Evolutionary conservation across 2,329 filamentous ascomycete genomes (phyloP).

Genomic region (Aspergillus uvarum): DNA sequence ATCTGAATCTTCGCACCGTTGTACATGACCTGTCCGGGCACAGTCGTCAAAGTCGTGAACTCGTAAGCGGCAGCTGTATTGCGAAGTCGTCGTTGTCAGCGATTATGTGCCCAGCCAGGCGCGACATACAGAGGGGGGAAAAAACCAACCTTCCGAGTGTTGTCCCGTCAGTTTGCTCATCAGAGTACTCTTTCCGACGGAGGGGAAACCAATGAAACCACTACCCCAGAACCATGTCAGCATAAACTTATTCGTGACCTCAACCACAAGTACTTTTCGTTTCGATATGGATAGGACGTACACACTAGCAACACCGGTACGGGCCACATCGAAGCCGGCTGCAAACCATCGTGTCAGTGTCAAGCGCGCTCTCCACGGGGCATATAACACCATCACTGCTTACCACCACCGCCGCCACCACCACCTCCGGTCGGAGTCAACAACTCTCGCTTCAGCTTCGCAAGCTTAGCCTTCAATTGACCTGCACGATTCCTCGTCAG

Average conservation of each 20-base stretch:
- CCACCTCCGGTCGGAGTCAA: conserved; percentile 77
- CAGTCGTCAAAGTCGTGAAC: conserved; percentile 96
- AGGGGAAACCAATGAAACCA: conserved; percentile 97
- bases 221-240: conserved; percentile 18
- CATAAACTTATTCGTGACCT: conserved; percentile 15
- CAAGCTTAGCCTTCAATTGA: conserved; percentile 96
- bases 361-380: too few relatives aligned
- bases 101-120: neutral
- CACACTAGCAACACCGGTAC: conserved; percentile 94
- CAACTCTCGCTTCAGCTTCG: conserved; percentile 94
- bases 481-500: conserved; percentile 42
- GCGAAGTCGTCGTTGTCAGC: conserved; percentile 23
- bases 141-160: conserved; percentile 71
- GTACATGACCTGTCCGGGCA: conserved; percentile 92
- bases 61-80: conserved; percentile 81
- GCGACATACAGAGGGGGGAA: neutral
- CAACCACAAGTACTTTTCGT: neutral
- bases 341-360: conserved; percentile 3
- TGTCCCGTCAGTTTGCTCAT: conserved; percentile 94
- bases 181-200: conserved; percentile 95
- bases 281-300: conserved; percentile 36
- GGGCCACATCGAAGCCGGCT: conserved; percentile 93
- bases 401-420: conserved; percentile 69
- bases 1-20: conserved; percentile 98
- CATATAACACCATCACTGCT: conserved; percentile 16